These are phyloP conservation scores for barley (Hordeum vulgare) DNA, from an alignment of 176 grass and related monocot species.

Conservation along the genomic window MorexV3_pseudomolecules_assembly NC_058524.1:81314884-81315383, in stretches of 20 bases:
- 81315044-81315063: slow-evolving; percentile 50
- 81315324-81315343: not conserved
- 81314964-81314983: too few relatives aligned
- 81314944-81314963: too few relatives aligned
- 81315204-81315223: slow-evolving; percentile 59
- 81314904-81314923: too few relatives aligned
- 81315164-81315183: not conserved
- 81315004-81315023: too few relatives aligned
- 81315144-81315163: not conserved
- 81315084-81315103: slow-evolving; percentile 49
- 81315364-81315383: not conserved
- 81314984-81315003: too few relatives aligned
- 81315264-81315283: slow-evolving; percentile 44
- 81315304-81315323: not conserved
- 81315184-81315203: slow-evolving; percentile 40
- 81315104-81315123: slow-evolving; percentile 49
- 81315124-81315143: not conserved
- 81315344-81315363: not conserved
- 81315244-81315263: slow-evolving; percentile 35
- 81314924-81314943: too few relatives aligned
- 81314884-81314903: not conserved
- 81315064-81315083: slow-evolving; percentile 54
- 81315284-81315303: slow-evolving; percentile 44
- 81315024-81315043: slow-evolving; percentile 20
- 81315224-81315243: slow-evolving; percentile 54